Percentiles rank a stretch among this genome's conserved stretches.
Conservation (phyloP, 2,329 filamentous ascomycete genomes). For the Hymenoscyphus linearis region DNA sequence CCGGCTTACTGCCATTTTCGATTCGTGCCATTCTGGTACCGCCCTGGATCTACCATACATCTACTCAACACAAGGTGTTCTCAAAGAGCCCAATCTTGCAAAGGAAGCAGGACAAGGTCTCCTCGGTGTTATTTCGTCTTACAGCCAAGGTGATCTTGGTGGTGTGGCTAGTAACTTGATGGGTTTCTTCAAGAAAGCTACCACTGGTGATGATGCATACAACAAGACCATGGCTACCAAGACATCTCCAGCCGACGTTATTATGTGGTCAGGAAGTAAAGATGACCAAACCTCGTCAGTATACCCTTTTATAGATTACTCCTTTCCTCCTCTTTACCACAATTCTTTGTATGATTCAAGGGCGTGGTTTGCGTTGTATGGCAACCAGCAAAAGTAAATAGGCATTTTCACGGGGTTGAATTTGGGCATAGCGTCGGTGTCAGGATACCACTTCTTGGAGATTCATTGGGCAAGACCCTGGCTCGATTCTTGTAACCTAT, state of each 20-base stretch:
- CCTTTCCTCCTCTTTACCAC: conserved; percentile 58
- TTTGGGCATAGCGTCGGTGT: conserved; percentile 20
- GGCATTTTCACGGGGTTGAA: conserved; percentile 45
- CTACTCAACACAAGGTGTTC: conserved; percentile 38
- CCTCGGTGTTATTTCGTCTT: conserved; percentile 54
- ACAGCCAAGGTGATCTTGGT: conserved; percentile 74
- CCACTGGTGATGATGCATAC: conserved; percentile 69
- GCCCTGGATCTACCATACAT: conserved; percentile 61
- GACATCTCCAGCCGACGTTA: conserved; percentile 87
- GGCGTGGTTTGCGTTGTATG: conserved; percentile 38
- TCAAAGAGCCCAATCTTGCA: conserved; percentile 50
- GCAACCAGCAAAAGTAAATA: conserved; percentile 51
- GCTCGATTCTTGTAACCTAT: conserved; percentile 13
- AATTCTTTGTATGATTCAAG: conserved; percentile 42
- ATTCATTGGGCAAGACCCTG: conserved; percentile 17
- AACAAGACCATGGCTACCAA: conserved; percentile 80
- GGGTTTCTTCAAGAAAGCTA: conserved; percentile 81
- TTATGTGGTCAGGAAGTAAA: conserved; percentile 97
- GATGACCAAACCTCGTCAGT: conserved; percentile 87
- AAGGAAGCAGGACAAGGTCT: conserved; percentile 48
- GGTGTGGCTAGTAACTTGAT: conserved; percentile 74
- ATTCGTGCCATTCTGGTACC: conserved; percentile 61
- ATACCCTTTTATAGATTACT: conserved; percentile 39
- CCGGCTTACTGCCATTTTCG: conserved; percentile 64
- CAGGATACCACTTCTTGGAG: conserved; percentile 19